Evolutionary conservation across 75 land plant genomes (phyloP), one percentile per base, ranked within the genome.

Genomic region (Cryptomeria japonica): DNA sequence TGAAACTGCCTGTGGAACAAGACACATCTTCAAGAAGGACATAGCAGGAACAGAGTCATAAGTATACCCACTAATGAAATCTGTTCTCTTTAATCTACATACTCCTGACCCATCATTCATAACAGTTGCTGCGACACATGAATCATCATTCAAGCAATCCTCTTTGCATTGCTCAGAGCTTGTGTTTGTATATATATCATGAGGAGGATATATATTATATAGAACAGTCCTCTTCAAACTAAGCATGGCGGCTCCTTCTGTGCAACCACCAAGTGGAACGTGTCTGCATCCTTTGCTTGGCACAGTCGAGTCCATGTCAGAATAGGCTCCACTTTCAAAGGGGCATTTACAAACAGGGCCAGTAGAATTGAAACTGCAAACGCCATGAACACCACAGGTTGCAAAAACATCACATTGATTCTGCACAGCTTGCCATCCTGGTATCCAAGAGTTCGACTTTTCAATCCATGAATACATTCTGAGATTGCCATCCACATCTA

Each of bases 401-500:
- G 90, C 90, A 88, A 87, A 89, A 31, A 91, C 92, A 70, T 85
- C 22, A 46, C 92, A 91, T 72, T 89, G 89, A 44, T 91, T 85
- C 58, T 87, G 72, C 31, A 91, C 89, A 44, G 92, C 92, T 53
- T 89, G 88, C 92, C 92, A 91, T n/a, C 46, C 78, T 31, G 87
- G 76, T 34, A 70, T 85, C 92, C 92, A 91, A 16, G 49, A 31
- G 1, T 38, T 28, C 18, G 44, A 22, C 16, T 19, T n/a, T 36
- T 80, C 55, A 70, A 85, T 64, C 90, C 90, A 88, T 31, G 89
- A 87, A 84, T 94, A 93, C 76, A 94, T 41, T 49, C 95, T 87
- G 19, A 93, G 88, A 84, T 94, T 94, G 2, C 95, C 95, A 87
- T 94, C 95, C 16, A 55, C 86, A 72, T 94, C 95, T 2, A 94